A percentile compares a stretch with the other conserved stretches of the same genome.
Conservation (phyloP, 106 monocot genomes). For the Vanilla planifolia region DNA sequence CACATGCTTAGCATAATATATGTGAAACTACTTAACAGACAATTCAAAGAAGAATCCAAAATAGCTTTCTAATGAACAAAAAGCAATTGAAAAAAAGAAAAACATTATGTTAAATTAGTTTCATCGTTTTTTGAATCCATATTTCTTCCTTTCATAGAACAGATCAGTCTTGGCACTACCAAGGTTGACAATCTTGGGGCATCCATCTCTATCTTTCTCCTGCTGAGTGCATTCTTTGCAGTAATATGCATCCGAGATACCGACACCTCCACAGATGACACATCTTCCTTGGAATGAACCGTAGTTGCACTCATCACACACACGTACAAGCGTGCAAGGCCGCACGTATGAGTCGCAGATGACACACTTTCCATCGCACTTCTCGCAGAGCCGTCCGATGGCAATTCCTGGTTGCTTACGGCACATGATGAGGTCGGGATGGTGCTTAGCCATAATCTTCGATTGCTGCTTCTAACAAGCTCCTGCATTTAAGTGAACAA, state of each 20-base stretch:
- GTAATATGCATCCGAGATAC: conserved; percentile 79
- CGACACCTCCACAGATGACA: conserved; percentile 80
- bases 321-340: conserved; percentile 72
- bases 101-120: neutral
- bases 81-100: too few species aligned
- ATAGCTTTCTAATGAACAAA: too few species aligned
- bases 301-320: conserved; percentile 85
- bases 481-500: neutral
- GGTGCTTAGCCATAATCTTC: conserved; percentile 67
- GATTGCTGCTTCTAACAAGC: neutral
- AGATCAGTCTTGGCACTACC: conserved; percentile 87
- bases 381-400: conserved; percentile 77
- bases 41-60: too few species aligned
- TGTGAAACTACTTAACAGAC: too few species aligned
- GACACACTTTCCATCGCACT: conserved; percentile 76
- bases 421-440: conserved; percentile 89
- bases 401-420: conserved; percentile 82
- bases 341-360: conserved; percentile 80
- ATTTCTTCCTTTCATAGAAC: conserved; percentile 82
- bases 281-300: conserved; percentile 79
- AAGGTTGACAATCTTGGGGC: conserved; percentile 84
- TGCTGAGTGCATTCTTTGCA: conserved; percentile 83
- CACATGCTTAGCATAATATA: too few species aligned
- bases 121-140: conserved; percentile 76
- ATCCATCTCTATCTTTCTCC: conserved; percentile 83